phyloP scores from a whole-genome alignment of 257 asterid species.

The Cinchona pubescens region DNA sequence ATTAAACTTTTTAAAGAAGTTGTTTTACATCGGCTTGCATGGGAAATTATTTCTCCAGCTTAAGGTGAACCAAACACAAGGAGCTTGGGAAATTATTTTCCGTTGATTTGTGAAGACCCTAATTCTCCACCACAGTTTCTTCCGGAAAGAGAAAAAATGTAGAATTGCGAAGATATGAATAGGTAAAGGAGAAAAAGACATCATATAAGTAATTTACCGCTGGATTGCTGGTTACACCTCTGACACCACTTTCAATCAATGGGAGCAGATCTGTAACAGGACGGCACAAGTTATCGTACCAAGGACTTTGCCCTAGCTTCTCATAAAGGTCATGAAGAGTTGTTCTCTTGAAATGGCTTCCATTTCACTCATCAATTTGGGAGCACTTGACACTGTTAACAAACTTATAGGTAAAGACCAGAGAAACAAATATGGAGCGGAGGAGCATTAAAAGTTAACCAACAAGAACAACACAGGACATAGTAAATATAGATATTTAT shows the following conservation, averaged over 20 bases:
- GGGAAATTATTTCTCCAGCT: no score
- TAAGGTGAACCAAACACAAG: no score
- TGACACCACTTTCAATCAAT: constrained; percentile 80
- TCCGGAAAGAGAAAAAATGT: neutral
- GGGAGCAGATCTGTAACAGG: constrained; percentile 98
- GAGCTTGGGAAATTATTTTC: no score
- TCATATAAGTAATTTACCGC: constrained; percentile 50
- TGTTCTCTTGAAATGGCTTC: constrained; percentile 63
- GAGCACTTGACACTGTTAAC: constrained; percentile 74
- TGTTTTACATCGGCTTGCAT: no score
- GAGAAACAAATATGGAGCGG: neutral
- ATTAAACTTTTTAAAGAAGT: no score
- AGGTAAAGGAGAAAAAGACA: neutral
- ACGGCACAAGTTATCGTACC: constrained; percentile 96
- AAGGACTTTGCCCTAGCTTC: constrained; percentile 95
- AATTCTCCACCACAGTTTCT: neutral
- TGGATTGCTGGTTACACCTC: constrained; percentile 99
- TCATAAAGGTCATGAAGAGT: constrained; percentile 95
- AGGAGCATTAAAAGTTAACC: neutral
- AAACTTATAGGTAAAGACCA: constrained; percentile 4
- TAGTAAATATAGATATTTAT: neutral
- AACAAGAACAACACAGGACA: neutral
- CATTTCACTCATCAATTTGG: constrained; percentile 66
- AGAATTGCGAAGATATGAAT: neutral
- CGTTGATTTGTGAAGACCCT: no score